Evolutionary conservation across 768 basidiomycete species (phyloP), one percentile per base, ranked within the genome.

Genomic region (Russula ochroleuca): DNA sequence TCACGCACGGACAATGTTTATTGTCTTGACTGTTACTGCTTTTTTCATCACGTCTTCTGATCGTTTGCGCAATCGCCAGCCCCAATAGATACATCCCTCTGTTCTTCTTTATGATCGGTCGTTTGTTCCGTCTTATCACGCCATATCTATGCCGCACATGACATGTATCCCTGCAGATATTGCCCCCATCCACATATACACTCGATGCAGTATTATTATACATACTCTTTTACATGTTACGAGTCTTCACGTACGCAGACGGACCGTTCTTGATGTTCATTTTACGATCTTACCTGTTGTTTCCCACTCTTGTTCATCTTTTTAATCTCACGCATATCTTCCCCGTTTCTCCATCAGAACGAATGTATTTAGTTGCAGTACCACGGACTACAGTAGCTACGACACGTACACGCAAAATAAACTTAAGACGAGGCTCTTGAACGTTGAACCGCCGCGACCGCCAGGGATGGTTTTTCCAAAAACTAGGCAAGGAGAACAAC

Each of bases 181-280:
- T n/a, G 23, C 17, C 28, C 28, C 56, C 9, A 6, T 35, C 2
- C 52, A 37, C 35, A 8, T 23, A 37, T 11, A 13, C n/a, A 19
- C 19, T n/a, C 33, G 56, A 21, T 47, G 45, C 43, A 57, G 56
- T 57, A 57, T 45, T 31, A 17, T 47, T 57, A 57, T 57, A 9
- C 28, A 5, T 28, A 28, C 28, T 28, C n/a, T 21, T 43, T 28
- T 33, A 45, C 28, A 45, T 57, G 2, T 23, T 21, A 38, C 33
- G 52, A 54, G 3, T 5, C 13, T 55, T 51, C 37, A 55, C 51
- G 25, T 35, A 43, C 31, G 28, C 56, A 33, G 17, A 56, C 11
- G 56, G 41, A 57, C 56, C n/a, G 19, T 17, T 49, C 21, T 33
- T 8, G 9, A 43, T 28, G 17, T 31, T 6, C 5, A 11, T n/a